Conservation (phyloP, 257 asterid species). For the Ilex aquifolium region DNA sequence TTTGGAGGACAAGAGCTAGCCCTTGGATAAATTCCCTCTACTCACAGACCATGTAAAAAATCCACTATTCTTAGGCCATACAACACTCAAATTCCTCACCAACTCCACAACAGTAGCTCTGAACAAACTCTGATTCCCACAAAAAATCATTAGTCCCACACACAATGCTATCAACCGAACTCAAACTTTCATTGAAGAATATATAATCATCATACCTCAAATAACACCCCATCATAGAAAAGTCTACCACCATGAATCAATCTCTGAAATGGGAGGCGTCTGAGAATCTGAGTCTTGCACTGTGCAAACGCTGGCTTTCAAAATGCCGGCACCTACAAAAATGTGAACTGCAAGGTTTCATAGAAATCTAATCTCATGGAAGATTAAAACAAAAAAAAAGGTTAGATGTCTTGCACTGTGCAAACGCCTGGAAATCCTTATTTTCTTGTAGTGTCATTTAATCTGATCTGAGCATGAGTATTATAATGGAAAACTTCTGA, state of each 20-base stretch:
- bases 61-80: slow-evolving; percentile 46
- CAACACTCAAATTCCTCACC: slow-evolving; percentile 34
- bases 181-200: slow-evolving; percentile 56
- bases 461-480: too few relatives aligned
- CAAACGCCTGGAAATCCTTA: too few relatives aligned
- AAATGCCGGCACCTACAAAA: too few relatives aligned
- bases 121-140: slow-evolving; percentile 39
- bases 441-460: too few relatives aligned
- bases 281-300: slow-evolving; percentile 37
- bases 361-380: too few relatives aligned
- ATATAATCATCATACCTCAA: slow-evolving; percentile 52
- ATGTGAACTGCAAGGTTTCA: too few relatives aligned
- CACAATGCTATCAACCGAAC: slow-evolving; percentile 30
- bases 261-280: slow-evolving; percentile 51
- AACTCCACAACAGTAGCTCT: slow-evolving; percentile 31
- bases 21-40: slow-evolving; percentile 41
- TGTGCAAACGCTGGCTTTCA: slow-evolving; percentile 28
- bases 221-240: slow-evolving; percentile 55
- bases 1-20: slow-evolving; percentile 42
- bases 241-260: slow-evolving; percentile 40
- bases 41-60: slow-evolving; percentile 36
- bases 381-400: too few relatives aligned
- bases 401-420: too few relatives aligned
- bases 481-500: too few relatives aligned
- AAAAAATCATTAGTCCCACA: slow-evolving; percentile 44